Base-by-base conservation (phyloP, 192 early-diverging fungal genomes). In the Entophlyctis helioformis region DNA sequence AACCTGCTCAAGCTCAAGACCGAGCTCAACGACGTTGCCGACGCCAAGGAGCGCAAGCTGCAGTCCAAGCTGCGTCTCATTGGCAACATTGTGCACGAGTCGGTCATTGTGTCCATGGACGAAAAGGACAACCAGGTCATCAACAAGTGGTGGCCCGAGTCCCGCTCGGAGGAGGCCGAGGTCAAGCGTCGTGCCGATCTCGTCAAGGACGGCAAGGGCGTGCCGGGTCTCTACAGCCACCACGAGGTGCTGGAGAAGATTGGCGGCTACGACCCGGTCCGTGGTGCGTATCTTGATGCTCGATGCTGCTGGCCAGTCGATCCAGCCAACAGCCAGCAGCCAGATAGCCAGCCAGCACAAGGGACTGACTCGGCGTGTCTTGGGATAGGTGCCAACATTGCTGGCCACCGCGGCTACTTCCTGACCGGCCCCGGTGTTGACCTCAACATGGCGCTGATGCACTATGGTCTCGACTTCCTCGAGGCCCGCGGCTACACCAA, bases 331-430 rank as follows among this genome's bases (percentile, higher is more conserved):
- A n/a, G n/a, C n/a, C n/a, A n/a, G n/a, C n/a, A n/a, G n/a, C n/a
- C n/a, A n/a, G n/a, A n/a, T n/a, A n/a, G n/a, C 6, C 15, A 46
- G 25, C 19, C 47, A 4, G 42, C 16, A 7, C 32, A 34, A 18
- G 21, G 18, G 35, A 6, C 20, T 44, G 43, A 28, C 32, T 22
- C 18, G 6, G 6, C 6, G 29, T 31, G 29, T 31, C 13, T n/a
- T 20, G 9, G 22, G 16, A 5, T 27, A 51, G 72, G 72, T 21
- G 79, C 86, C 50, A 93, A 94, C 46, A 83, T 97, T 32, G 91
- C 96, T 21, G 92, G 93, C 13, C 96, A 98, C 71, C 91, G 96
- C 50, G 96, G 90, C n/a, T 98, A 91, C 61, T 98, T 98, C 67
- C 72, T 98, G 48, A 90, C 84, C 7, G 87, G 87, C 33, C 80